phyloP scores from a whole-genome alignment of 306 rosid species.

The Abrus precatorius region DNA sequence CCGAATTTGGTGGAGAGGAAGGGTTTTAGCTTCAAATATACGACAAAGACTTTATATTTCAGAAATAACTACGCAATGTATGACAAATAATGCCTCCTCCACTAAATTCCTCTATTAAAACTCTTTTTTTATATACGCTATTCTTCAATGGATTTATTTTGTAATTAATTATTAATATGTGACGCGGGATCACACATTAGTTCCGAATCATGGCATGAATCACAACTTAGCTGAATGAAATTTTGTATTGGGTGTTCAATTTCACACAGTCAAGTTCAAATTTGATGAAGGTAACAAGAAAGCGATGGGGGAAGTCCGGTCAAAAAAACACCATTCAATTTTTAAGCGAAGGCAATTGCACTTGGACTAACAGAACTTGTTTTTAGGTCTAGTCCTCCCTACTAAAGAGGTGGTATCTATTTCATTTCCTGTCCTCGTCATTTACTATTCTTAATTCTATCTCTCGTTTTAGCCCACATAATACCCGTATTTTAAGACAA shows the following conservation, averaged over 20 bases:
- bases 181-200: not conserved
- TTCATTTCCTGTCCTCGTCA: constrained; percentile 10
- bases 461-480: constrained; percentile 22
- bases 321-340: not conserved
- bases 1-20: constrained; percentile 49
- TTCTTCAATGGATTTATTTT: constrained; percentile 14
- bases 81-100: constrained; percentile 46
- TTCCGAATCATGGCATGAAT: constrained; percentile 31
- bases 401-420: constrained; percentile 9
- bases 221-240: constrained; percentile 36
- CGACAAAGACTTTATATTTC: constrained; percentile 37
- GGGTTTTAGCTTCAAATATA: constrained; percentile 39
- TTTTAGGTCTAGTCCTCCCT: constrained; percentile 27
- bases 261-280: constrained; percentile 23
- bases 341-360: not conserved
- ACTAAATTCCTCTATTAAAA: constrained; percentile 16
- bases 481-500: not conserved
- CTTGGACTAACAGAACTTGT: not conserved
- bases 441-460: not conserved
- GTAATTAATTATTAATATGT: not conserved
- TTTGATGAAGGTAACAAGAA: constrained; percentile 34
- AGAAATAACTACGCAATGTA: constrained; percentile 33
- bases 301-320: constrained; percentile 38
- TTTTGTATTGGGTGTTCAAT: constrained; percentile 27
- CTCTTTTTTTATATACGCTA: not conserved